phyloP scores from a whole-genome alignment of 2,329 filamentous ascomycete species.

The Pseudocercospora eumusae region DNA sequence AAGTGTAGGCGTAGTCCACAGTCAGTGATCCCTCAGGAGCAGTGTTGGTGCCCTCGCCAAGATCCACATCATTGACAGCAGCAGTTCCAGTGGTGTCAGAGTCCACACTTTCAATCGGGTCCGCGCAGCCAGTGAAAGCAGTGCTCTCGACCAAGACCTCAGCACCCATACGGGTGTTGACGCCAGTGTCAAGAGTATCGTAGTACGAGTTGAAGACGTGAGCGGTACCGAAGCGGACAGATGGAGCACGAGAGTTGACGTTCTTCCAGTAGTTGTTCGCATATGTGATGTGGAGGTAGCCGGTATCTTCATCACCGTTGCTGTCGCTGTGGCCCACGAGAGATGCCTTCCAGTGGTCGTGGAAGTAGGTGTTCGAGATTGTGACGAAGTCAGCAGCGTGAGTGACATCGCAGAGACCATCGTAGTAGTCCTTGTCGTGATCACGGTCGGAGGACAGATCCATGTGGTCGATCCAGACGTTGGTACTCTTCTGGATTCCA shows the following conservation, averaged over 20 bases:
- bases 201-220: slow-evolving; percentile 62
- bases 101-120: slow-evolving; percentile 41
- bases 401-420: slow-evolving; percentile 65
- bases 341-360: slow-evolving; percentile 65
- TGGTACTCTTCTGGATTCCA: slow-evolving; percentile 50
- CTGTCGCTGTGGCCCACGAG: slow-evolving; percentile 62
- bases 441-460: slow-evolving; percentile 62
- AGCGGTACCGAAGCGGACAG: slow-evolving; percentile 65
- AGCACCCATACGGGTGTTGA: slow-evolving; percentile 48
- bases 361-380: slow-evolving; percentile 51
- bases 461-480: slow-evolving; percentile 68
- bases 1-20: slow-evolving; percentile 41
- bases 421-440: slow-evolving; percentile 68
- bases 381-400: slow-evolving; percentile 65
- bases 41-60: slow-evolving; percentile 40
- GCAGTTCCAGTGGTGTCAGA: slow-evolving; percentile 41
- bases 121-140: slow-evolving; percentile 40
- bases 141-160: slow-evolving; percentile 49
- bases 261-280: slow-evolving; percentile 67
- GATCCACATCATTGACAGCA: slow-evolving; percentile 43
- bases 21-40: slow-evolving; percentile 41
- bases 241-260: slow-evolving; percentile 64
- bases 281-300: slow-evolving; percentile 65
- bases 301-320: slow-evolving; percentile 61
- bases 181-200: slow-evolving; percentile 42